Base-by-base conservation (phyloP, 208 protist species). In the Trypanosoma rangeli region DNA sequence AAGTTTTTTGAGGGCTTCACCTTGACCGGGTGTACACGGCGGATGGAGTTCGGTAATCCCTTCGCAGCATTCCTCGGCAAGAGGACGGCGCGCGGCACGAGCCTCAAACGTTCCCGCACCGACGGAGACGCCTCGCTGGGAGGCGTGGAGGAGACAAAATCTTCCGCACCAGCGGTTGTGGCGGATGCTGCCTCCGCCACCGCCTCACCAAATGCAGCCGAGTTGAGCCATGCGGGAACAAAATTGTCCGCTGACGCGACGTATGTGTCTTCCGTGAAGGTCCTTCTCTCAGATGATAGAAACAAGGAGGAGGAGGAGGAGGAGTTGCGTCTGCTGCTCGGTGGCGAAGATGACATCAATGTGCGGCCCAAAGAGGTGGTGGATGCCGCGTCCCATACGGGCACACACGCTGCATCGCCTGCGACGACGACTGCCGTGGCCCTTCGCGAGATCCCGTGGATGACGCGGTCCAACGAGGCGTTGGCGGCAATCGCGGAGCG, bases 321-420 rank as follows among this genome's bases (percentile, higher is more conserved):
- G 39, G 90, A 95, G 35, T 78, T 95, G 26, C 74, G 84, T 0
- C 64, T 95, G 48, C 81, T 95, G 35, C 74, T 95, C 0, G 90
- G 87, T 5, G 78, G 33, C 39, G 28, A 13, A 1, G 15, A 49
- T n/a, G 65, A 48, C 7, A 59, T 49, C 0, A 46, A 31, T 66
- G 48, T 58, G 26, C 55, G 35, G 12, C 58, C 76, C 37, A 68
- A 84, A 29, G 66, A 83, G 67, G 88, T 79, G n/a, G 64, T 70
- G 79, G 80, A 31, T 72, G 74, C 26, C 55, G 62, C 20, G 10
- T 63, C 29, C 37, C 3, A 5, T 9, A 42, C 44, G 15, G 29
- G 49, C n/a, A 8, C 18, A 46, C 42, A 71, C 50, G 48, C 60
- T 37, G 56, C 49, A 3, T 18, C 15, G 5, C 1, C 28, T 33